These are phyloP conservation scores for Globisporangium mamillatum DNA, from an alignment of 352 stramenopile genomes.

Conservation along the genomic window DNA sequence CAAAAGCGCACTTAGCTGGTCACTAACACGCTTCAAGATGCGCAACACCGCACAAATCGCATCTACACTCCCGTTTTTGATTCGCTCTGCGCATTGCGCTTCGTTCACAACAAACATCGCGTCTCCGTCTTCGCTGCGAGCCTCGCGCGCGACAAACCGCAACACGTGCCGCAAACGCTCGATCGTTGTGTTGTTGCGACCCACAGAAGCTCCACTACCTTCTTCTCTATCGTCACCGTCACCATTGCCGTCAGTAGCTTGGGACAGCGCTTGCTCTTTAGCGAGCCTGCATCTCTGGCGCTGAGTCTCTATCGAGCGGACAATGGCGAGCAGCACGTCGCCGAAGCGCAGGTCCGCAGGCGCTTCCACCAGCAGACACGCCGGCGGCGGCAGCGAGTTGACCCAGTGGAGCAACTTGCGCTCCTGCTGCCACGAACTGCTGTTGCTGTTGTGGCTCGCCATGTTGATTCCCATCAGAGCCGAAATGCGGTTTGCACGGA, in stretches of 20 bases:
- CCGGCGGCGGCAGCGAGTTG: conserved; percentile 62
- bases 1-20: not conserved
- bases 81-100: conserved; percentile 28
- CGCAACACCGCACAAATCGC: conserved; percentile 47
- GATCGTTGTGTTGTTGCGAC: not conserved
- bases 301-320: conserved; percentile 31
- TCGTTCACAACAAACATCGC: conserved; percentile 53
- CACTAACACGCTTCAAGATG: conserved; percentile 37
- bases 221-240: not conserved
- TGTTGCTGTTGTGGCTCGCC: not conserved
- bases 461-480: not conserved
- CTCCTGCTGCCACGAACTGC: not conserved
- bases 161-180: conserved; percentile 33
- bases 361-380: conserved; percentile 56
- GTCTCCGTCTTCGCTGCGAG: conserved; percentile 35
- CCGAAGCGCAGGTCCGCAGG: conserved; percentile 56
- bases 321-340: conserved; percentile 52
- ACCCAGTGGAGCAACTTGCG: conserved; percentile 69
- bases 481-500: too few species aligned
- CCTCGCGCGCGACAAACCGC: conserved; percentile 38
- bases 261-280: not conserved
- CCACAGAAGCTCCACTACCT: not conserved
- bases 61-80: conserved; percentile 32
- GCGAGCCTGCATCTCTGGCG: not conserved
- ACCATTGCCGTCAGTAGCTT: not conserved